Percentiles rank a stretch among this genome's conserved stretches.
Conservation (phyloP, 495 filamentous ascomycete species). For the Penicillium psychrofluorescens region DNA sequence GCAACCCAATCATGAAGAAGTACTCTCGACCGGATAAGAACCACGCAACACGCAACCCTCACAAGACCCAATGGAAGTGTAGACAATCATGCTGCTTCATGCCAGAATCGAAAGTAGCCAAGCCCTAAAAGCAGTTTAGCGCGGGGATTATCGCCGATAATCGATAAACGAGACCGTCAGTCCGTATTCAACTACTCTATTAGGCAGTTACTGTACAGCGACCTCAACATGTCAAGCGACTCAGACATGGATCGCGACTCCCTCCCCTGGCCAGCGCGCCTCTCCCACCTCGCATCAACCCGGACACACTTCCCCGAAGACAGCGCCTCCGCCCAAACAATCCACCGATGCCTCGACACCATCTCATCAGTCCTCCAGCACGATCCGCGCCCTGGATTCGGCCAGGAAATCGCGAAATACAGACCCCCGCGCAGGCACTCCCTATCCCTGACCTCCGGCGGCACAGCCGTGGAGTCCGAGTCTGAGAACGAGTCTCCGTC, state of each 20-base stretch:
- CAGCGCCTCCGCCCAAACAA: slow-evolving; percentile 10
- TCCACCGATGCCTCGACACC: slow-evolving; percentile 23
- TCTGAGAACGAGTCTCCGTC: too few relatives aligned
- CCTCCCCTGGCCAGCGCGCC: slow-evolving; percentile 15
- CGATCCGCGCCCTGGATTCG: slow-evolving; percentile 16
- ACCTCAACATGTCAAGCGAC: neutral
- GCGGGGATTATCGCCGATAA: slow-evolving; percentile 13
- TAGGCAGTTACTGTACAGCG: too few relatives aligned
- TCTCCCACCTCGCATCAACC: slow-evolving; percentile 15
- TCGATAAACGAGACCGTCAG: slow-evolving; percentile 7
- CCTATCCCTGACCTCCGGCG: too few relatives aligned
- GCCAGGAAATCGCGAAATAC: slow-evolving; percentile 7
- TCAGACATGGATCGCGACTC: neutral
- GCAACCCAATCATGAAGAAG: too few relatives aligned
- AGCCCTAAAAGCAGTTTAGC: slow-evolving; percentile 8
- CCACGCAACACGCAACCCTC: too few relatives aligned
- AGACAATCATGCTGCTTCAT: too few relatives aligned
- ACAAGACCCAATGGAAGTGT: too few relatives aligned
- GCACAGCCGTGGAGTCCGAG: too few relatives aligned
- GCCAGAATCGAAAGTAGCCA: neutral
- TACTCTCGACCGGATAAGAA: too few relatives aligned
- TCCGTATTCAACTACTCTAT: too few relatives aligned
- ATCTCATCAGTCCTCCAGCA: slow-evolving; percentile 20
- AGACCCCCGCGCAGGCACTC: too few relatives aligned
- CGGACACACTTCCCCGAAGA: slow-evolving; percentile 1